Base-by-base conservation (phyloP, 2,329 filamentous ascomycete genomes). In the Bipolaris gigantea region DNA sequence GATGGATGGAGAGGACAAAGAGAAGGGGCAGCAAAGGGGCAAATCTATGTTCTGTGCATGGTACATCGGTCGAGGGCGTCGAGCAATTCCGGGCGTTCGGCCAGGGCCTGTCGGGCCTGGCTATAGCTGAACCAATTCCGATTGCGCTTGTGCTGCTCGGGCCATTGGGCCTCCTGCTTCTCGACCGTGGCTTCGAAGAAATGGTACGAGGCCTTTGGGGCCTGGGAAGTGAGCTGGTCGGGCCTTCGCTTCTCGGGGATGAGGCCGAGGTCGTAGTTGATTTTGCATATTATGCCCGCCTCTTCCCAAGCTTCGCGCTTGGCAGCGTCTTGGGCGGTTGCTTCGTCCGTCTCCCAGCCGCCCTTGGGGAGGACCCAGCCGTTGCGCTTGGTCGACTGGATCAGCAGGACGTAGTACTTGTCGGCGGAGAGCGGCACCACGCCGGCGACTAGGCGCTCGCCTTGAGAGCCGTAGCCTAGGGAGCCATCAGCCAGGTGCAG, bases 311-410 rank as follows among this genome's bases (percentile, higher is more conserved):
- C 94, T 76, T 99, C 94, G 64, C 94, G 82, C 81, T 81, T 88
- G 45, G 85, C 85, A 51, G 94, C 94, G 53, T 94, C 90, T 73
- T 93, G 85, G 58, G 89, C 85, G 60, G 90, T 94, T 58, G 87
- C 85, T 78, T 99, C 94, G 76, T 99, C 94, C 32, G 86, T 88
- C 76, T 99, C 94, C 92, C 94, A 99, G 56, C 94, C 94, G 71
- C 94, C 94, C 75, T 99, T 99, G 56, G 94, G 94, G 55, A 99
- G 82, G 39, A 99, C 94, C 94, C 94, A 99, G 67, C 90, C 90
- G 74, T 90, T 90, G 67, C 92, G 88, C 61, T 90, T 85, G 48
- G 90, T 93, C 50, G 92, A 96, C 79, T 97, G 92, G 67, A 97
- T 96, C 65, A 99, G 82, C 65, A 99, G 83, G 57, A 99, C 93